These are phyloP conservation scores for Prunus davidiana DNA, from an alignment of 306 rosid species.

Conservation along the genomic window DNA sequence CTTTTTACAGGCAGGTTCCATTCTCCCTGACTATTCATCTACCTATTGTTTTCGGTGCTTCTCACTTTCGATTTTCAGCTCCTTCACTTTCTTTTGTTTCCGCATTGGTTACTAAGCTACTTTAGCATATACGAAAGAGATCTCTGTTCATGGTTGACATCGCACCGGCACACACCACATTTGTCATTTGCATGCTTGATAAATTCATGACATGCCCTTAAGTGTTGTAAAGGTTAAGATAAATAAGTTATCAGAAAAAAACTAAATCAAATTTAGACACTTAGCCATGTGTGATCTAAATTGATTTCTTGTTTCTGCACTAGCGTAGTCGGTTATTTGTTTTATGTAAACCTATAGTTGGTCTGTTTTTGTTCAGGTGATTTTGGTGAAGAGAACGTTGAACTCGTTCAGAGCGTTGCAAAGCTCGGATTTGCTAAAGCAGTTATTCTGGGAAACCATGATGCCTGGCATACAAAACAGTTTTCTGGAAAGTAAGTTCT, in stretches of 20 bases:
- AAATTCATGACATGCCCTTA: conserved; percentile 6
- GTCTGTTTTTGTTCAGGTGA: conserved; percentile 51
- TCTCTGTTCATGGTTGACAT: not conserved
- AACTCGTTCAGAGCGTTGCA: conserved; percentile 75
- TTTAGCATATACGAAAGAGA: conserved; percentile 15
- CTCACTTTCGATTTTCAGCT: conserved; percentile 13
- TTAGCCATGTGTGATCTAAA: not conserved
- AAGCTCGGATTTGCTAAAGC: conserved; percentile 68
- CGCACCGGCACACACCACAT: conserved; percentile 3
- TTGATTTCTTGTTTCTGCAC: not conserved
- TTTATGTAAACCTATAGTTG: conserved; percentile 4
- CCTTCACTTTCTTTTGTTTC: conserved; percentile 20
- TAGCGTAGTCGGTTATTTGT: conserved; percentile 3
- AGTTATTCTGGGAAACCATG: conserved; percentile 87
- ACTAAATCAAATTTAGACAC: not conserved
- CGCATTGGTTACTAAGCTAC: conserved; percentile 20
- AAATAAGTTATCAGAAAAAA: not conserved
- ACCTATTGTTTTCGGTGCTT: conserved; percentile 11
- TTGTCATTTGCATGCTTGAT: conserved; percentile 15
- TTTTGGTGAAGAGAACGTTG: conserved; percentile 91
- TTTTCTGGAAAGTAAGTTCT: conserved; percentile 73
- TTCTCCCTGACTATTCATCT: conserved; percentile 26
- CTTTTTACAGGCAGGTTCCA: conserved; percentile 90
- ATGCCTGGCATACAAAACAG: conserved; percentile 76
- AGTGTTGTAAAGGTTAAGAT: not conserved